Evolutionary conservation across 176 grass and related monocot genomes (phyloP), one percentile per base, ranked within the genome.

Genomic region (Areca catechu): DNA sequence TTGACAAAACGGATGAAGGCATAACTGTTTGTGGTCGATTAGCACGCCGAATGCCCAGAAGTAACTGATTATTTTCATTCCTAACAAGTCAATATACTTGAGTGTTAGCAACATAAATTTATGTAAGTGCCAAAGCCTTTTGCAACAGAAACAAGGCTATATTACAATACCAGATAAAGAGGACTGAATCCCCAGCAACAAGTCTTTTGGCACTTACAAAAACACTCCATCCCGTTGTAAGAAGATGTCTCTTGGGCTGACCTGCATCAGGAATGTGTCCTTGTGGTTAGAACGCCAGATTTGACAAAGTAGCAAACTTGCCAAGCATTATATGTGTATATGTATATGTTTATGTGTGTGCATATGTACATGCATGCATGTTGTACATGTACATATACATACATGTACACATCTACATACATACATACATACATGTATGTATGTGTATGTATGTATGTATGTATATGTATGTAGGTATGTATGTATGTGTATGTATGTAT

Each of bases 1-100:
- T 89, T 57, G 89, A 95, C 29, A 95, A 75, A 60, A 95, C 89
- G 52, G 89, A 95, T 60, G 89, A 95, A 34, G 89, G 79, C 60
- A 95, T 79, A 66, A 80, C 77, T 51, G 80, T 85, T 49, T 76
- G 84, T 49, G 83, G 84, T 20, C 84, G 69, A 52, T 77, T 89
- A 70, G 89, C 89, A 54, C 84, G 76, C 59, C 84, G 76, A 62
- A 89, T 85, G 76, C 89, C 89, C 49, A 95, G 65, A 54, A 95
- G 74, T 54, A 95, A 81, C 62, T 89, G 89, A 49, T 82, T 76
- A 16, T 79, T 89, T 76, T 84, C 77, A 49, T 95, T 73, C 84
- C 89, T 95, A 48, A 64, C 17, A n/a, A 72, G 71, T 10, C 50
- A 15, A 71, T 22, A 54, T 54, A 14, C 15, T 53, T 49, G 56